Percentiles rank a stretch among this genome's conserved stretches.
Evolutionary conservation across 257 asterid species (phyloP).

Genomic region (Knoxia roxburghii): DNA sequence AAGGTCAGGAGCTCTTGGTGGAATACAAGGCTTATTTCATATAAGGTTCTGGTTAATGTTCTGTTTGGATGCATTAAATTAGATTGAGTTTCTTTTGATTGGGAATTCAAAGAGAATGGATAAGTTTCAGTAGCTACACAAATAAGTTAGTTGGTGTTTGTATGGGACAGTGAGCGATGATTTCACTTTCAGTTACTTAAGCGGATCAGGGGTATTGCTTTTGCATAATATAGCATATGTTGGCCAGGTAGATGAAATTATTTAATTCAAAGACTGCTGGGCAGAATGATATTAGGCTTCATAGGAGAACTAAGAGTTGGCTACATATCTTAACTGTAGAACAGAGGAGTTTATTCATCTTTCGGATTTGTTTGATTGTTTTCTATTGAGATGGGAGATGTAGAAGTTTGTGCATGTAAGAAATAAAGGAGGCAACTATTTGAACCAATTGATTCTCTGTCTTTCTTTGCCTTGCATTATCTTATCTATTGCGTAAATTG

Average conservation of each 20-base stretch:
- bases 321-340: neutral
- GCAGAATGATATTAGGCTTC: neutral
- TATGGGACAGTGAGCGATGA: neutral
- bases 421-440: neutral
- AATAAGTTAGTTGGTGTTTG: neutral
- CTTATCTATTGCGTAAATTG: neutral
- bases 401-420: neutral
- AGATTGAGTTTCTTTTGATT: neutral
- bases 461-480: neutral
- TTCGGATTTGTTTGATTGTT: neutral
- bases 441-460: neutral
- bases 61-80: neutral
- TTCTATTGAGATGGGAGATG: neutral
- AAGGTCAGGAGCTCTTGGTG: neutral
- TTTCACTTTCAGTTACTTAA: neutral
- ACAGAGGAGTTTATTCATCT: neutral
- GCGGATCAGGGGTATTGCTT: neutral
- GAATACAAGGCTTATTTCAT: neutral
- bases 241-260: neutral
- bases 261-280: neutral
- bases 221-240: neutral
- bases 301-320: neutral
- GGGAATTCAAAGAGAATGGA: neutral
- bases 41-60: neutral
- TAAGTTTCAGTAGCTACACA: neutral